Evolutionary conservation across 176 grass and related monocot genomes (phyloP), one percentile per base, ranked within the genome.

Genomic region (Elaeis guineensis): DNA sequence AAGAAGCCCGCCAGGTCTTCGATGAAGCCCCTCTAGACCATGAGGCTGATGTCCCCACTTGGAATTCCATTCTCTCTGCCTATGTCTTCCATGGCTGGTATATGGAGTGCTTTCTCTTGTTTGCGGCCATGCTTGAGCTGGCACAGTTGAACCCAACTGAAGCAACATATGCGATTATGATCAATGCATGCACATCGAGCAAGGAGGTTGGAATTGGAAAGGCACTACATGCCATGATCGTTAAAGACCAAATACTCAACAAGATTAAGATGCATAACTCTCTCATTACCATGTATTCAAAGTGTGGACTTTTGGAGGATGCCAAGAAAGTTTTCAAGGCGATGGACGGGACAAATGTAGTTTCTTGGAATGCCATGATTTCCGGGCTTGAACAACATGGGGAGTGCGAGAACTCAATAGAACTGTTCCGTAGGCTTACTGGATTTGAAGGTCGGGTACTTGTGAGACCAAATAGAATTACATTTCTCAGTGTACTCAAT

Each of bases 361-460:
- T 69, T 26, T 69, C 66, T 9, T 69, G 66, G 66, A 69, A 69
- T 49, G 66, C 66, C 5, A 49, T 69, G 52, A 57, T 69, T 20
- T 48, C 66, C 7, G 66, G 66, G 3, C 66, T 58, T 7, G 66
- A 50, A 57, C 66, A 58, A 24, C 49, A 69, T 57, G 66, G 35
- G 19, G 54, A 69, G 20, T 69, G 19, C 19, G 29, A 50, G 53
- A 24, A 17, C 6, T 54, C 66, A 16, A 20, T 69, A 44, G 4
- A 29, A 9, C 15, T 58, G 54, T 58, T 69, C 22, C 52, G 52
- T 6, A 4, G 18, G 9, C 5, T 67, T 16, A 5, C 21, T 4
- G 2, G 17, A 29, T 16, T 5, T 28, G 24, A 54, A 54, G 23
- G 12, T n/a, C 20, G 3, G 26, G 44, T 17, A 11, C 18, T 19